phyloP scores from a whole-genome alignment of 345 rosid species.

The Eucalyptus marginata region DNA sequence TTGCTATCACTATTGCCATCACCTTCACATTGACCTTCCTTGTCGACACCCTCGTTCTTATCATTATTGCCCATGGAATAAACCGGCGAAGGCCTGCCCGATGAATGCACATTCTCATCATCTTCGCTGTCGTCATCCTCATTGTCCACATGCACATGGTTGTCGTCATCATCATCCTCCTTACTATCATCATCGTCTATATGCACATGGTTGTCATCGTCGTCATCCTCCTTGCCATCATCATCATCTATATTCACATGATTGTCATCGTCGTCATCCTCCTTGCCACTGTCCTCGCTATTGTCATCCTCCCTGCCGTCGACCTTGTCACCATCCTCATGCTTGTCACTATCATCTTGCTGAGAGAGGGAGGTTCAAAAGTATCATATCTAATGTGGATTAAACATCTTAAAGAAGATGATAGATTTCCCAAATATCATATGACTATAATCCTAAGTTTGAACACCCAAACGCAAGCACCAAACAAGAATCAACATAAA shows the following conservation, averaged over 20 bases:
- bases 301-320: slow-evolving; percentile 5
- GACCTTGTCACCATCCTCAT: slow-evolving; percentile 9
- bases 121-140: slow-evolving; percentile 4
- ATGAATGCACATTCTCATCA: neutral
- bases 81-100: neutral
- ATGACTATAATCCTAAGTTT: neutral
- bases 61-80: neutral
- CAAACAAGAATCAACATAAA: neutral
- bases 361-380: neutral
- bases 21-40: neutral
- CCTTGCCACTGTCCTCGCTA: slow-evolving; percentile 2
- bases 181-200: neutral
- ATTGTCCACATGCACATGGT: neutral
- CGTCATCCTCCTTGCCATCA: neutral
- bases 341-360: slow-evolving; percentile 11
- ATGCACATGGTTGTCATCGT: slow-evolving; percentile 1
- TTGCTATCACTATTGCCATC: neutral
- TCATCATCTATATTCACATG: slow-evolving; percentile 2
- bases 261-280: slow-evolving; percentile 5
- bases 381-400: neutral
- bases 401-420: neutral
- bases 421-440: neutral
- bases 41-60: neutral
- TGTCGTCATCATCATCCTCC: slow-evolving; percentile 12
- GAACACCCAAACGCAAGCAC: neutral